Evolutionary conservation across 2,329 filamentous ascomycete genomes (phyloP).

Genomic region (Sclerotinia trifoliorum): DNA sequence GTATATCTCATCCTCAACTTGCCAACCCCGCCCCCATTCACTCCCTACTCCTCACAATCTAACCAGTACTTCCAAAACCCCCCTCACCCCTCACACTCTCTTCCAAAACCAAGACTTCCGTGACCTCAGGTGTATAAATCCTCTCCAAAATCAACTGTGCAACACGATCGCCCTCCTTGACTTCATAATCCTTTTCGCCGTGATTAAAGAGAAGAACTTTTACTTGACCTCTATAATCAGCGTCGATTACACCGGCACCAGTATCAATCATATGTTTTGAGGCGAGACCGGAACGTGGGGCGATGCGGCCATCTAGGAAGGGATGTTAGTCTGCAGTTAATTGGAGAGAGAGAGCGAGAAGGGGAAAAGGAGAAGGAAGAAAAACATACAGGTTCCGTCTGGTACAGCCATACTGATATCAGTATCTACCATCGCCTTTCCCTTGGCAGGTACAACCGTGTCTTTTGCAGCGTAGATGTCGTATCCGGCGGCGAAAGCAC

Average conservation of each 20-base stretch:
- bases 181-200: conserved; percentile 72
- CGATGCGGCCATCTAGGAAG: conserved; percentile 76
- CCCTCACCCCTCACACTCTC: conserved; percentile 88
- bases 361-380: neutral
- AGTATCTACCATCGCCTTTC: conserved; percentile 84
- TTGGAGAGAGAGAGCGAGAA: neutral
- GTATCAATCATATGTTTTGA: conserved; percentile 95
- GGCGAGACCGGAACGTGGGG: conserved; percentile 86
- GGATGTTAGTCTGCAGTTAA: conserved; percentile 1
- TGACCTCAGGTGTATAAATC: conserved; percentile 88
- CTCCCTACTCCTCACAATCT: neutral
- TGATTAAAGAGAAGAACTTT: conserved; percentile 97
- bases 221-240: conserved; percentile 91
- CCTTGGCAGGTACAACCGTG: conserved; percentile 73
- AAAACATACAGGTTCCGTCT: conserved; percentile 74
- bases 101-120: conserved; percentile 84
- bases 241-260: conserved; percentile 94
- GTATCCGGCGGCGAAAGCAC: conserved; percentile 87
- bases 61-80: conserved; percentile 86
- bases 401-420: conserved; percentile 91
- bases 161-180: conserved; percentile 84
- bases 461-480: conserved; percentile 82
- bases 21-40: neutral
- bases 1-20: neutral
- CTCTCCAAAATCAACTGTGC: conserved; percentile 93